phyloP scores from a whole-genome alignment of 768 basidiomycete genomes.

The Pleurotus pulmonarius region DNA sequence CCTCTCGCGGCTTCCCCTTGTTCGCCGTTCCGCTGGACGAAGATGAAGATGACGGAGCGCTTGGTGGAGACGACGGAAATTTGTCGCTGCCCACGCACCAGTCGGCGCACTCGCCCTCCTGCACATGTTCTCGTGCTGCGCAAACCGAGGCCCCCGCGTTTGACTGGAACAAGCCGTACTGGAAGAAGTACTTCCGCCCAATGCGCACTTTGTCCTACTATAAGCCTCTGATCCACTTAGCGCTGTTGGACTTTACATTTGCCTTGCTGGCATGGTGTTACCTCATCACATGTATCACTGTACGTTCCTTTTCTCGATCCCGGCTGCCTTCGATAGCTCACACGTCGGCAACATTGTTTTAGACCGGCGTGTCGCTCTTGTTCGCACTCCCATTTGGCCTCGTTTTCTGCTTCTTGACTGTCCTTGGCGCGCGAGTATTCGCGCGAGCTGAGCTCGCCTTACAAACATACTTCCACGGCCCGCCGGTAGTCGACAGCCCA shows the following conservation, averaged over 20 bases:
- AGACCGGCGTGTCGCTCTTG: constrained; percentile 79
- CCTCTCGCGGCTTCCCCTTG: constrained; percentile 65
- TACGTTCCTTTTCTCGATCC: constrained; percentile 29
- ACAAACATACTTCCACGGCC: constrained; percentile 66
- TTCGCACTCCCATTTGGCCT: constrained; percentile 74
- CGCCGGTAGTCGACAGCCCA: constrained; percentile 56
- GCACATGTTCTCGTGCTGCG: neutral
- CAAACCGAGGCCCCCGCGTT: constrained; percentile 12
- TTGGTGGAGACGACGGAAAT: constrained; percentile 16
- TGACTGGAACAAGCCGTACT: constrained; percentile 22
- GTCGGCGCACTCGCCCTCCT: neutral
- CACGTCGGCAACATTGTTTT: neutral
- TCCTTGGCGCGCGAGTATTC: constrained; percentile 68
- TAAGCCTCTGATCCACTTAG: constrained; percentile 59
- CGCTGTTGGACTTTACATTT: constrained; percentile 73
- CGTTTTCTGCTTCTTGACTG: constrained; percentile 69
- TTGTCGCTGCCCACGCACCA: constrained; percentile 7
- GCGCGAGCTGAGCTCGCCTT: constrained; percentile 69
- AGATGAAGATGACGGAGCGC: constrained; percentile 27
- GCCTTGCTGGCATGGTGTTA: constrained; percentile 70
- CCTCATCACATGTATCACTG: constrained; percentile 74
- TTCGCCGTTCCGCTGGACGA: constrained; percentile 57
- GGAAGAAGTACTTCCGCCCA: constrained; percentile 63
- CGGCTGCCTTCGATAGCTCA: neutral
- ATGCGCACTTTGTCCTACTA: constrained; percentile 53